Evolutionary conservation across 2,329 filamentous ascomycete genomes (phyloP).

Genomic region (Lasiodiplodia sp.): DNA sequence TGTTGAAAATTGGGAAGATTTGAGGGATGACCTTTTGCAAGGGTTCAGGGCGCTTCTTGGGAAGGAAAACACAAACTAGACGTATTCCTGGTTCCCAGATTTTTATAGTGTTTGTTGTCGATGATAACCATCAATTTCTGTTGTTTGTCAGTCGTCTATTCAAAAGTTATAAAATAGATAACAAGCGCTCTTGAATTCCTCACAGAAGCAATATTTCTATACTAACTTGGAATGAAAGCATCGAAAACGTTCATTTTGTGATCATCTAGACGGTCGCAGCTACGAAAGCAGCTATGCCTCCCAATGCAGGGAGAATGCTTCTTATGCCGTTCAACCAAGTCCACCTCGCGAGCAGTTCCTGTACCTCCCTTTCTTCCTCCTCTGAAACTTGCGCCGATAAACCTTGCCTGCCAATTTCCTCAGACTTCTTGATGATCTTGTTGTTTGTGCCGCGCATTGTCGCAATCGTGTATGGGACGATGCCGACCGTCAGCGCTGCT

Average conservation of each 20-base stretch:
- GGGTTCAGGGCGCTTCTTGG: slow-evolving; percentile 37
- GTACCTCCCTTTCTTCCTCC: not conserved
- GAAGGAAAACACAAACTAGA: not conserved
- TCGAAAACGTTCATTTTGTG: too few species aligned
- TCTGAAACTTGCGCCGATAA: too few species aligned
- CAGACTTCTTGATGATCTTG: not conserved
- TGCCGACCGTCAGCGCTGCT: not conserved
- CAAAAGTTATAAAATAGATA: too few species aligned
- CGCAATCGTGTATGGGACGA: not conserved
- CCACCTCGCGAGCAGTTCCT: not conserved
- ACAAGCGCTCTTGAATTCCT: too few species aligned
- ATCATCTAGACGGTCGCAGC: not conserved
- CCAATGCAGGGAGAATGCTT: not conserved
- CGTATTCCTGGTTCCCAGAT: not conserved
- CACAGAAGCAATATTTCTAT: too few species aligned
- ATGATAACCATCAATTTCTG: too few species aligned
- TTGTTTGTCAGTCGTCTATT: too few species aligned
- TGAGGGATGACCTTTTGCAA: slow-evolving; percentile 72
- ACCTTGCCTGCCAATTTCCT: not conserved
- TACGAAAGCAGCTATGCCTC: not conserved
- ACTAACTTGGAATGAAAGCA: too few species aligned
- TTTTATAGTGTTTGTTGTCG: too few species aligned
- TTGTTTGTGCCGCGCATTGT: not conserved
- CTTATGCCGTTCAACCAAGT: not conserved
- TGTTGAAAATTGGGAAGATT: slow-evolving; percentile 84